Percentiles rank a stretch among this genome's conserved stretches.
phyloP scores from a whole-genome alignment of 169 alveolate species.

The Toxoplasma gondii region DNA sequence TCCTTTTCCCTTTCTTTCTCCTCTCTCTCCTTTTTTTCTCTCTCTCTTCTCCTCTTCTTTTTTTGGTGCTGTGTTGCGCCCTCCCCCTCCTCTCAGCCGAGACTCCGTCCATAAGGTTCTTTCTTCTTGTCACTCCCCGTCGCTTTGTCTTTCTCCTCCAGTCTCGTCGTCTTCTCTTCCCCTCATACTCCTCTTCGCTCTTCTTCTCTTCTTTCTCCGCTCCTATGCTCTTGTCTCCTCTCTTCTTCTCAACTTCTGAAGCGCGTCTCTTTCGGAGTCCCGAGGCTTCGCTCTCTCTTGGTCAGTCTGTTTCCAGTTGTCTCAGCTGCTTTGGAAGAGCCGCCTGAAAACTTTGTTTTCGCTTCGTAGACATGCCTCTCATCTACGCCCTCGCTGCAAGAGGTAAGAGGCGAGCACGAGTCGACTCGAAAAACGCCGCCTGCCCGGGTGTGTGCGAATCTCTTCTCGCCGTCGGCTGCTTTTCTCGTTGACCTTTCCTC shows the following conservation, averaged over 20 bases:
- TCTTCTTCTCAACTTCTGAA: neutral
- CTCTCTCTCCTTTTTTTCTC: neutral
- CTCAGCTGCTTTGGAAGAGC: neutral
- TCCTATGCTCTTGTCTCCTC: neutral
- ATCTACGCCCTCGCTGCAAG: slow-evolving; percentile 67
- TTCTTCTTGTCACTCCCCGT: neutral
- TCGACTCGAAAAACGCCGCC: too few species aligned
- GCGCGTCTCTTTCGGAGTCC: neutral
- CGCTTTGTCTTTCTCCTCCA: neutral
- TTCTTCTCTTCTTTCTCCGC: neutral
- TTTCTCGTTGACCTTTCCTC: too few species aligned
- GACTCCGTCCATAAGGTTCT: neutral
- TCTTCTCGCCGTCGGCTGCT: too few species aligned
- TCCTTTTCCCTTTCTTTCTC: neutral
- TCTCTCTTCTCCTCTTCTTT: neutral
- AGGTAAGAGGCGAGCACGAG: slow-evolving; percentile 32
- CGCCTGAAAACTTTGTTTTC: neutral
- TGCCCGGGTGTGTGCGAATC: too few species aligned
- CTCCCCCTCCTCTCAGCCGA: neutral
- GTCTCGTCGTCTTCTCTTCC: neutral
- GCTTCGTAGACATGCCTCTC: slow-evolving; percentile 36
- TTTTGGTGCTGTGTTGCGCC: neutral
- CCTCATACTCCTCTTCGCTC: neutral
- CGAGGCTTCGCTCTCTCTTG: neutral
- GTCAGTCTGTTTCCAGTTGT: neutral